Percentiles rank a stretch among this genome's conserved stretches.
Evolutionary conservation across 441 rosid genomes (phyloP).

Genomic region (Erodium moschatum): DNA sequence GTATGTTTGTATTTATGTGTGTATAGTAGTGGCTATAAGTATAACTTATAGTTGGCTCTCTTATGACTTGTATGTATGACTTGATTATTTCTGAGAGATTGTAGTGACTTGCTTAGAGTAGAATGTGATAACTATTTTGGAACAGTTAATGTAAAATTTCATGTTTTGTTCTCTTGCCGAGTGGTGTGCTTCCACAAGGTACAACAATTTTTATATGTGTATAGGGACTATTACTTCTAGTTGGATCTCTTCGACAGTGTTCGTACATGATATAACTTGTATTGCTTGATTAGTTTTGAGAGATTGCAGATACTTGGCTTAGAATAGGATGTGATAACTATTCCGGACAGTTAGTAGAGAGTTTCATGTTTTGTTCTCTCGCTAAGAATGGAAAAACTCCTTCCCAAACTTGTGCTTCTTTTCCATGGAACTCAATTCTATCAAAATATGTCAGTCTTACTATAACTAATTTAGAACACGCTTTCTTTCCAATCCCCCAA

Average conservation of each 20-base stretch:
- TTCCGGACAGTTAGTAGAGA: not conserved
- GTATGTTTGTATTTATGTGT: not conserved
- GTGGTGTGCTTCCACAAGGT: too few relatives aligned
- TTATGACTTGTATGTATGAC: too few relatives aligned
- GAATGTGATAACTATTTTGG: too few relatives aligned
- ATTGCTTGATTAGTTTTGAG: not conserved
- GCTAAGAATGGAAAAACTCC: not conserved
- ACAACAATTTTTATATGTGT: too few relatives aligned
- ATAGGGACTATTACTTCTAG: too few relatives aligned
- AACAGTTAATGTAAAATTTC: too few relatives aligned
- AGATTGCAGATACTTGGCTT: not conserved
- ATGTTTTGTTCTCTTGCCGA: too few relatives aligned
- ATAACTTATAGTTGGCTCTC: not conserved
- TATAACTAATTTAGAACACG: not conserved
- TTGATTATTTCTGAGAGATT: too few relatives aligned
- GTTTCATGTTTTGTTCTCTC: not conserved
- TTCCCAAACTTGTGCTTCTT: not conserved
- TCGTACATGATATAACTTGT: not conserved
- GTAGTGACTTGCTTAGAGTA: too few relatives aligned
- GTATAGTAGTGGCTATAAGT: not conserved
- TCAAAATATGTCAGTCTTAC: not conserved
- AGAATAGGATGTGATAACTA: not conserved
- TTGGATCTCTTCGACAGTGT: not conserved
- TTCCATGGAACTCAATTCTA: not conserved
- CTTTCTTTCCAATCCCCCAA: not conserved